Evolutionary conservation across 805 yeast genomes (phyloP).

Genomic region (Lipomyces starkeyi): DNA sequence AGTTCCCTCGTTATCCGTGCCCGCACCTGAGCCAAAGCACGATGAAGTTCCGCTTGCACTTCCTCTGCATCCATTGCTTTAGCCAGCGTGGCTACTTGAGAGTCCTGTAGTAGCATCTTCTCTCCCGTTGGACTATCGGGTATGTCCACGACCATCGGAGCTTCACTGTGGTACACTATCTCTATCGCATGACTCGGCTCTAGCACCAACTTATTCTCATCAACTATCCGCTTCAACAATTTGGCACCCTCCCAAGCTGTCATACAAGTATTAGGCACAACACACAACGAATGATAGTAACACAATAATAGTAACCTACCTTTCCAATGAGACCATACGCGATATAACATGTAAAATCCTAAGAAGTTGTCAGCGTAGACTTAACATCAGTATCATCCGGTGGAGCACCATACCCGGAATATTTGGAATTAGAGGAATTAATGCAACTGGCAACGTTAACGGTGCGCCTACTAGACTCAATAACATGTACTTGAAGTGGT

Average conservation of each 20-base stretch:
- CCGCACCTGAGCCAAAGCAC: slow-evolving; percentile 37
- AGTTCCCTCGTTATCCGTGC: slow-evolving; percentile 21
- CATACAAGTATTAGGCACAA: not conserved
- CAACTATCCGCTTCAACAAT: slow-evolving; percentile 66
- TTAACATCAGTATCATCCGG: not conserved
- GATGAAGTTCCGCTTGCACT: slow-evolving; percentile 33
- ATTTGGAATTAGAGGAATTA: slow-evolving; percentile 87
- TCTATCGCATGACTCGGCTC: slow-evolving; percentile 37
- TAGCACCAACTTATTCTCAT: slow-evolving; percentile 50
- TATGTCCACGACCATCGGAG: slow-evolving; percentile 1
- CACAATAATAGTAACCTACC: slow-evolving; percentile 19
- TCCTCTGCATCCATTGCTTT: slow-evolving; percentile 33
- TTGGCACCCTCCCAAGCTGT: slow-evolving; percentile 71
- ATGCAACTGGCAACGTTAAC: slow-evolving; percentile 75
- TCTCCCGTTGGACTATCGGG: slow-evolving; percentile 15
- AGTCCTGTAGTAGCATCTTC: slow-evolving; percentile 22
- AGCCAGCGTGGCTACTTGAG: slow-evolving; percentile 13
- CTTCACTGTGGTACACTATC: slow-evolving; percentile 15
- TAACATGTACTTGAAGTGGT: slow-evolving; percentile 63
- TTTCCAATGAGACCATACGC: slow-evolving; percentile 83
- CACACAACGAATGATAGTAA: not conserved
- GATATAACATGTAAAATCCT: slow-evolving; percentile 71
- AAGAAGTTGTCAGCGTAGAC: not conserved
- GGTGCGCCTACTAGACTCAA: slow-evolving; percentile 69
- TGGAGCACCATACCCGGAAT: slow-evolving; percentile 67